Base-by-base conservation (phyloP, 495 filamentous ascomycete species). In the Hapsidospora chrysogenum region DNA sequence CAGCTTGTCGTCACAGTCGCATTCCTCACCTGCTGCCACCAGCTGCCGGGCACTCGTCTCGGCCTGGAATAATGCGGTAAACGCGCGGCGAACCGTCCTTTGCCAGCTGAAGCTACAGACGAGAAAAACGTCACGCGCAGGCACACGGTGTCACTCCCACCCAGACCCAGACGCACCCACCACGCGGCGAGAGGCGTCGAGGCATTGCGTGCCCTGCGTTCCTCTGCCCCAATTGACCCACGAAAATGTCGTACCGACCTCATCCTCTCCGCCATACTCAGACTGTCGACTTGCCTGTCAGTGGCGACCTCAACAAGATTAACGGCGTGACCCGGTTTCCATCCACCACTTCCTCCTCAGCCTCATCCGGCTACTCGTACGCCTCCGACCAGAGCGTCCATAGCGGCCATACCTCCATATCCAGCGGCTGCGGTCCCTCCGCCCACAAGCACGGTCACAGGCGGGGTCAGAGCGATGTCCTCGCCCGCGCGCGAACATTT, bases 401-500 rank as follows among this genome's bases (percentile, higher is more conserved):
- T 49, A 84, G 79, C 6, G 53, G 76, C 19, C 83, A 82, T n/a
- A 87, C 83, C 3, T 68, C 70, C 43, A 68, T 66, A 8, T 86
- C 83, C n/a, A 76, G 70, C 50, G 58, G 58, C 18, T 69, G 71
- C 42, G 57, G 54, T 17, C 45, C 58, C 28, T 41, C 63, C 17
- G 67, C 73, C 11, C n/a, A n/a, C n/a, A n/a, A n/a, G n/a, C 82
- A 85, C 47, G 68, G 73, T n/a, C 83, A 86, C 46, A 80, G 74
- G 54, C 68, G 84, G 41, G 83, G 81, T 23, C 72, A 75, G 48
- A 87, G 80, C 50, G 84, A 92, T 53, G 63, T 70, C 25, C 48
- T 36, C 9, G 21, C 33, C 13, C 10, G 33, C 13, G 33, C 58
- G 17, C 56, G 62, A 23, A 48, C 54, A 33, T 48, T 51, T 19